Base-by-base conservation (phyloP, 441 rosid species). In the Corymbia calophylla region DNA sequence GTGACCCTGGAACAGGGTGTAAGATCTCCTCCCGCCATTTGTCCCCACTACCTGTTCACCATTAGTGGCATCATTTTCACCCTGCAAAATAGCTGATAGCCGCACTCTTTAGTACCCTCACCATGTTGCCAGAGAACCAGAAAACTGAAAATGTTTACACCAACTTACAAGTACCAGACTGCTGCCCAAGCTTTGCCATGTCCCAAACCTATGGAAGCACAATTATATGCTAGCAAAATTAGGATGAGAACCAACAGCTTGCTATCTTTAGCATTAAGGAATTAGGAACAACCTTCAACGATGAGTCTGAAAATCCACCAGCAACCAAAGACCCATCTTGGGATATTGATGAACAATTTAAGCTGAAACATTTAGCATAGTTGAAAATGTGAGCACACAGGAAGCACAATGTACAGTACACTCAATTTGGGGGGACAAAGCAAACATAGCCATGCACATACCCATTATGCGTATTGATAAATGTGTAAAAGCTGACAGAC, bases 311-410 rank as follows among this genome's bases (percentile, higher is more conserved):
- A 94, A 97, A 98, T 62, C 99, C 99, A 92, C 97, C 97, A 89
- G 96, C 98, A 89, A 98, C 98, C 95, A 98, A 92, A 91, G 99
- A 97, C 89, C 99, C 99, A 94, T 98, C 99, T 90, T 97, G 99
- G 85, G 99, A 97, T 92, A 91, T 95, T 86, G 99, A 95, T 87
- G 98, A 95, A 92, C 98, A 77, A 88, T 77, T 70, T 80, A 88
- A 87, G 66, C 87, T 77, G 49, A 23, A 60, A 68, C 81, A 88
- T 87, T 90, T 29, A 89, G 70, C 55, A 86, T 60, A 53, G 51
- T 88, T 84, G 60, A 86, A 89, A 85, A 54, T 87, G 88, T 87
- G 31, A 87, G 48, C 13, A 18, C 53, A 87, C 88, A 56, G 32
- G 88, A 87, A 87, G 68, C 19, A 11, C 32, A 51, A n/a, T 32